These are phyloP conservation scores for Apiotrichum siamense DNA, from an alignment of 1,284 basidiomycete species.

Conservation along the genomic window DNA sequence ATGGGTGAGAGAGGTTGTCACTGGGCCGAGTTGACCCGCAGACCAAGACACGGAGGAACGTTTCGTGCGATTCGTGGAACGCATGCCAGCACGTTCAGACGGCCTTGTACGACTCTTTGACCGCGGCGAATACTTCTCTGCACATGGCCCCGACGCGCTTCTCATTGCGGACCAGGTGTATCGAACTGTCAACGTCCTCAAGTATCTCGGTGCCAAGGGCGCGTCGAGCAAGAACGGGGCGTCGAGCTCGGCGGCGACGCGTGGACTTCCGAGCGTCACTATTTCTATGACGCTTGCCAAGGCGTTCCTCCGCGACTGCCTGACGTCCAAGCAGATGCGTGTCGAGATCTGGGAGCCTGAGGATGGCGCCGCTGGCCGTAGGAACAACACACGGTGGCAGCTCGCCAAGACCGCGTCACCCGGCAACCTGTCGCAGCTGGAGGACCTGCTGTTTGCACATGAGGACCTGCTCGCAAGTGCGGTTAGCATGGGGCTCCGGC, in stretches of 20 bases:
- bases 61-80: conserved; percentile 67
- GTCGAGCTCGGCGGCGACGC: background rate
- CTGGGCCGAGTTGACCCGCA: conserved; percentile 12
- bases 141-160: conserved; percentile 81
- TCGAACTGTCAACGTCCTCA: conserved; percentile 77
- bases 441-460: conserved; percentile 84
- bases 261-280: conserved; percentile 65
- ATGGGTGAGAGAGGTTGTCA: conserved; percentile 21
- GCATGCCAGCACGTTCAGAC: conserved; percentile 53
- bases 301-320: conserved; percentile 76
- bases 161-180: conserved; percentile 76
- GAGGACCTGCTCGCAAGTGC: conserved; percentile 79
- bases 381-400: conserved; percentile 62
- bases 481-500: conserved; percentile 82
- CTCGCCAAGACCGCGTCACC: conserved; percentile 78
- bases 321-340: conserved; percentile 83
- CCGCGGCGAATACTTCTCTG: conserved; percentile 75
- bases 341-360: conserved; percentile 88
- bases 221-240: conserved; percentile 3
- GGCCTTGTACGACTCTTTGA: conserved; percentile 76
- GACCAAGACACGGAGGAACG: conserved; percentile 63
- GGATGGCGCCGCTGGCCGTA: conserved; percentile 52
- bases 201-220: conserved; percentile 56
- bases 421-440: conserved; percentile 87
- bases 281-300: conserved; percentile 78